A percentile compares a stretch with the other conserved stretches of the same genome.
Evolutionary conservation across 495 filamentous ascomycete species (phyloP).

Genomic region (Xanthoparmelia taractica): DNA sequence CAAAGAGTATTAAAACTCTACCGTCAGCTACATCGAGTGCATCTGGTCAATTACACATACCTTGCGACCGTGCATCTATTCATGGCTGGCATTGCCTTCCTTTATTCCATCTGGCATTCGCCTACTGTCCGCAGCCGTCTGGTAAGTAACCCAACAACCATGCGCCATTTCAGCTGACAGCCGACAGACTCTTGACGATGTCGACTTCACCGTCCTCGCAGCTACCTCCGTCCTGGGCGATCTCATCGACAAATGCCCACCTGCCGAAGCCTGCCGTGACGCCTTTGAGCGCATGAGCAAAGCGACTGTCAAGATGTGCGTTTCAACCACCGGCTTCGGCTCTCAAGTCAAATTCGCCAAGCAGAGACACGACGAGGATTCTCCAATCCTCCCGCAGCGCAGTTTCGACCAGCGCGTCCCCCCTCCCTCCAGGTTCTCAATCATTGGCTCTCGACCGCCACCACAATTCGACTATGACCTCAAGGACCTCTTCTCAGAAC

Average conservation of each 20-base stretch:
- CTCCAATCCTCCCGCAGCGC: slow-evolving; percentile 14
- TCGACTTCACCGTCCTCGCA: slow-evolving; percentile 92
- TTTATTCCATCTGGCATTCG: slow-evolving; percentile 97
- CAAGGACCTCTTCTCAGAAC: slow-evolving; percentile 43
- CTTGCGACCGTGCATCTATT: slow-evolving; percentile 95
- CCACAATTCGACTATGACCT: slow-evolving; percentile 62
- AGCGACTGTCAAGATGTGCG: slow-evolving; percentile 86
- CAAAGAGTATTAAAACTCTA: slow-evolving; percentile 88
- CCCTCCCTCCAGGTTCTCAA: slow-evolving; percentile 14
- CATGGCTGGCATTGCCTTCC: slow-evolving; percentile 92
- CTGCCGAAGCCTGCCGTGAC: slow-evolving; percentile 78
- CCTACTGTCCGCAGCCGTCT: slow-evolving; percentile 74
- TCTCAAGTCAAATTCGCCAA: slow-evolving; percentile 35
- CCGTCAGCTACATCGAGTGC: slow-evolving; percentile 76
- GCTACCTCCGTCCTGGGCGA: slow-evolving; percentile 81
- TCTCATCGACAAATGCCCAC: slow-evolving; percentile 69
- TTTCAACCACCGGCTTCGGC: slow-evolving; percentile 74
- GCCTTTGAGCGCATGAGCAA: slow-evolving; percentile 94
- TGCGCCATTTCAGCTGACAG: slow-evolving; percentile 2
- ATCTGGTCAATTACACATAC: slow-evolving; percentile 92
- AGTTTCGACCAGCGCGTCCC: slow-evolving; percentile 18
- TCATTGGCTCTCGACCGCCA: slow-evolving; percentile 21
- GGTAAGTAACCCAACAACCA: slow-evolving; percentile 44
- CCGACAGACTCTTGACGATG: slow-evolving; percentile 76
- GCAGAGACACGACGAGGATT: slow-evolving; percentile 22